phyloP scores from a whole-genome alignment of 495 filamentous ascomycete genomes.

The Lepidopterella palustris region DNA sequence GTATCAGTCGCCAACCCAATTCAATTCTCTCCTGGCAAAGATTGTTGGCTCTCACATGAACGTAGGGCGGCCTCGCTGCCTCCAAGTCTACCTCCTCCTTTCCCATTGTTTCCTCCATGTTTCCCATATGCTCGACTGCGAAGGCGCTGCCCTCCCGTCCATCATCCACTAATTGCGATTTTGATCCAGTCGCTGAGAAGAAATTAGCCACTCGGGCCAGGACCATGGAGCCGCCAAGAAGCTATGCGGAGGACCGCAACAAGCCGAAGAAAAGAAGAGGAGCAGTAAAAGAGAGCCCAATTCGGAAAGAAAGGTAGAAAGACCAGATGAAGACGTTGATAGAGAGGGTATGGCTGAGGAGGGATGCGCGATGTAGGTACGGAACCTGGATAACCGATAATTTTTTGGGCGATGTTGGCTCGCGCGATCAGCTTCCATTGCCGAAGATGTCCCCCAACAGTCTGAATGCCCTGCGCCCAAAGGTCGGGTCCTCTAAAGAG shows the following conservation, averaged over 20 bases:
- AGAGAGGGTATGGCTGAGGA: slow-evolving; percentile 52
- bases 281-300: neutral
- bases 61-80: slow-evolving; percentile 31
- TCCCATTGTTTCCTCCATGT: slow-evolving; percentile 5
- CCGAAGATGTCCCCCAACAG: too few relatives aligned
- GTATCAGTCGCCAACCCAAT: neutral
- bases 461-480: too few relatives aligned
- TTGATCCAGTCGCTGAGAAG: slow-evolving; percentile 20
- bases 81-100: slow-evolving; percentile 28
- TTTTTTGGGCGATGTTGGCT: neutral
- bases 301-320: neutral
- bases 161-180: slow-evolving; percentile 30
- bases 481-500: too few relatives aligned
- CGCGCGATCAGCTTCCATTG: too few relatives aligned
- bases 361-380: slow-evolving; percentile 37
- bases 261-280: slow-evolving; percentile 35
- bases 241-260: slow-evolving; percentile 2
- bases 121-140: slow-evolving; percentile 13
- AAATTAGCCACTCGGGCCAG: slow-evolving; percentile 34
- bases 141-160: slow-evolving; percentile 15
- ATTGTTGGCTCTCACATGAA: slow-evolving; percentile 22
- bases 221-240: slow-evolving; percentile 29
- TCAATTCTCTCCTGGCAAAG: neutral
- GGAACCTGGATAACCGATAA: too few relatives aligned
- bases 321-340: slow-evolving; percentile 46